A percentile compares a stretch with the other conserved stretches of the same genome.
Evolutionary conservation across 352 stramenopile genomes (phyloP).

Genomic region (Phytophthora meadii): DNA sequence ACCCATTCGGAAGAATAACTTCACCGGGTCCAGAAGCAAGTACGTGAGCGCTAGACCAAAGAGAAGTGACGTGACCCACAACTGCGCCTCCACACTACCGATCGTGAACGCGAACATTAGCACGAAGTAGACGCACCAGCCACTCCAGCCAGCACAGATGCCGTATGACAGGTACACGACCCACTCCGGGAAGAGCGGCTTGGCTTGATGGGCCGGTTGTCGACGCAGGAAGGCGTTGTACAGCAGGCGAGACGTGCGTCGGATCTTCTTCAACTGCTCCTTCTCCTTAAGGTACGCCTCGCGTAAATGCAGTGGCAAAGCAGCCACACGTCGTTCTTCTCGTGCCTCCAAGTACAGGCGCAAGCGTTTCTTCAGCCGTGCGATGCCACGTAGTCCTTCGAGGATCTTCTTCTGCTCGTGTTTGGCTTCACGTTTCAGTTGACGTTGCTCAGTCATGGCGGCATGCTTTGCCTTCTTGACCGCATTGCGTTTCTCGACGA

Average conservation of each 20-base stretch:
- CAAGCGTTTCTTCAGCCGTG: constrained; percentile 67
- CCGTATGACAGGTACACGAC: constrained; percentile 76
- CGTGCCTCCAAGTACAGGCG: constrained; percentile 50
- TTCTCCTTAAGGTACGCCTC: constrained; percentile 66
- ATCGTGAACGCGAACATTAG: constrained; percentile 77
- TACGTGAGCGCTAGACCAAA: constrained; percentile 65
- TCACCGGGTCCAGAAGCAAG: constrained; percentile 68
- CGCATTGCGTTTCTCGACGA: constrained; percentile 49
- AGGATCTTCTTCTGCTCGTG: constrained; percentile 55
- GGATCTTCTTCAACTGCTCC: constrained; percentile 69
- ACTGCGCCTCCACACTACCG: constrained; percentile 58
- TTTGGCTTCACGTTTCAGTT: constrained; percentile 42
- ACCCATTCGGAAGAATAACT: constrained; percentile 77
- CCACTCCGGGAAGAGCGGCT: constrained; percentile 76
- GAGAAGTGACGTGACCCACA: constrained; percentile 69
- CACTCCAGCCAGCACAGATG: constrained; percentile 61
- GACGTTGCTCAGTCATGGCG: constrained; percentile 40
- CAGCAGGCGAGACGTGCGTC: constrained; percentile 64
- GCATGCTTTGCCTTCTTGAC: constrained; percentile 51
- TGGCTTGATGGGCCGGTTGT: constrained; percentile 52
- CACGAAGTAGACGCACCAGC: constrained; percentile 73
- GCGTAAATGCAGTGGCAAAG: constrained; percentile 64
- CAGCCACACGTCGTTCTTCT: constrained; percentile 43
- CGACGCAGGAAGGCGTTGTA: constrained; percentile 77
- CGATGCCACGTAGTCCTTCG: constrained; percentile 51